Evolutionary conservation across 495 filamentous ascomycete genomes (phyloP), one percentile per base, ranked within the genome.

Genomic region (Penicilliopsis zonata): DNA sequence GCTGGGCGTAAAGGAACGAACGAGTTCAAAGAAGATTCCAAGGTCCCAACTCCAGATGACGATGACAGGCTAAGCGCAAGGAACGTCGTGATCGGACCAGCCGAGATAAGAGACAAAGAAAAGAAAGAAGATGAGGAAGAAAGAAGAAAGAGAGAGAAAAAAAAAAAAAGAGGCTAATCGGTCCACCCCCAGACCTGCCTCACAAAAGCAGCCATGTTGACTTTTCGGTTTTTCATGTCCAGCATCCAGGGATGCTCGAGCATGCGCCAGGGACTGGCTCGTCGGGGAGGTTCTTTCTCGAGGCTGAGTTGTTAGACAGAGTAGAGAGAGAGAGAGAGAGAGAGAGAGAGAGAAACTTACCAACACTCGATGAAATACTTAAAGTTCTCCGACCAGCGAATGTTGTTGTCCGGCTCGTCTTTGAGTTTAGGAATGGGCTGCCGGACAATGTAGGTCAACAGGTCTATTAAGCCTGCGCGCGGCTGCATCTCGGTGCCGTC

Each of bases 361-460:
- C 92, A 96, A 75, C 86, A 94, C 57, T 93, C 86, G 53, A 98
- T 94, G 43, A 96, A 98, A 53, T 94, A 95, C 50, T 98, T 98
- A 59, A 98, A 96, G 41, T 77, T 90, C 44, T 86, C 81, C 42
- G 80, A 90, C 90, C 90, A 96, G 49, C 72, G 78, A 44, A 96
- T 92, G 23, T 70, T 73, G 35, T 60, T 64, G 10, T 74, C 62
- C 12, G 82, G 82, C 57, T 98, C 90, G 46, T 98, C 92, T 56
- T 94, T 95, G 32, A 98, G 63, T 55, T 88, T 92, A 13, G 90
- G 90, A 35, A 95, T 92, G 15, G 87, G 82, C 52, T 96, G 90
- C 36, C 84, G 74, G 21, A 98, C 90, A 44, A 98, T 96, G 50
- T 95, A 96, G 3, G 90, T 96, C 24, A 98, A 67, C 3, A 98